Conservation (phyloP, 2,329 filamentous ascomycete genomes). For the Clonostachys sp. region DNA sequence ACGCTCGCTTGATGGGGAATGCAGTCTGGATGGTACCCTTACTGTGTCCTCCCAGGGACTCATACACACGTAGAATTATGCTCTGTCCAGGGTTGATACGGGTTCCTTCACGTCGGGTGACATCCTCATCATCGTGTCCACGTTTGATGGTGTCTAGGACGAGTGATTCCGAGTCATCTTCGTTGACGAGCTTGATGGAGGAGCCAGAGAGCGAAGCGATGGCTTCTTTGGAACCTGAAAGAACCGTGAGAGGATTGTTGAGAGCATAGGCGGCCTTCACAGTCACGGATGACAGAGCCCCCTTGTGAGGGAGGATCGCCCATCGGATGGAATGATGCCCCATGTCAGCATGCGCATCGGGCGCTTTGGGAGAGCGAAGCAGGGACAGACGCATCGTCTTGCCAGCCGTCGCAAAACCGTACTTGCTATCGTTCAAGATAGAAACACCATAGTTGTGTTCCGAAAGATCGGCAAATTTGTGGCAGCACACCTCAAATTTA, state of each 20-base stretch:
- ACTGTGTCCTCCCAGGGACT: constrained; percentile 78
- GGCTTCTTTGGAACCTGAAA: constrained; percentile 18
- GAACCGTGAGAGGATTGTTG: constrained; percentile 67
- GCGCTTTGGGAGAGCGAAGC: constrained; percentile 83
- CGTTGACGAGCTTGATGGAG: constrained; percentile 64
- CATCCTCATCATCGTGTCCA: constrained; percentile 80
- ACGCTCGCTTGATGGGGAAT: constrained; percentile 70
- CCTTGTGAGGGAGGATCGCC: constrained; percentile 82
- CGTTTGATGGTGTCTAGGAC: constrained; percentile 89
- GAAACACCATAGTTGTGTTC: constrained; percentile 87
- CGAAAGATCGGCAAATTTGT: constrained; percentile 88
- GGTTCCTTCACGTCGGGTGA: constrained; percentile 56
- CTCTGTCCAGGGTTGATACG: constrained; percentile 67
- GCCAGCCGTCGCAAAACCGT: constrained; percentile 87
- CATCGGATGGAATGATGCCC: constrained; percentile 82
- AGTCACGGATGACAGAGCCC: constrained; percentile 65
- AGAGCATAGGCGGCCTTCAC: constrained; percentile 84
- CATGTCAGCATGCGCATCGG: constrained; percentile 93
- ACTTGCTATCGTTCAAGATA: constrained; percentile 92
- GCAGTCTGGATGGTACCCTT: constrained; percentile 65
- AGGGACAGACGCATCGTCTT: constrained; percentile 87
- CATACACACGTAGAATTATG: constrained; percentile 81
- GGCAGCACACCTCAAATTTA: constrained; percentile 94
- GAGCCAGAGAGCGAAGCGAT: constrained; percentile 17
- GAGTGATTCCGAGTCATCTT: constrained; percentile 50